Evolutionary conservation across 1,139 yeast species (phyloP).

Genomic region (Kluyveromyces marxianus): DNA sequence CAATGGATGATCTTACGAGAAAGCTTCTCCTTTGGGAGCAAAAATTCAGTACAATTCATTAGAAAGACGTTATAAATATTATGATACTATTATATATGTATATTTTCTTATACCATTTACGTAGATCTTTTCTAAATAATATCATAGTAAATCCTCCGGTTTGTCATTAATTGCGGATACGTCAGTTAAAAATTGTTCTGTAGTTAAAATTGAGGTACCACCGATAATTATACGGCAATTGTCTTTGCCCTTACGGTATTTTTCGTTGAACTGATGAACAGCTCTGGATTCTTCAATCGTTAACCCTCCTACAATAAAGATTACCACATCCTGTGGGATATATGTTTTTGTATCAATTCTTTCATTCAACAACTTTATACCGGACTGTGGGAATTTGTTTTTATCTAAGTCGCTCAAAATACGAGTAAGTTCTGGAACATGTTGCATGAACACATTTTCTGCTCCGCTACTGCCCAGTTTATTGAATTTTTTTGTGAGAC

Average conservation of each 20-base stretch:
- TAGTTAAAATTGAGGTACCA: constrained; percentile 62
- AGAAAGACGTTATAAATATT: not conserved
- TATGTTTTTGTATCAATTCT: constrained; percentile 26
- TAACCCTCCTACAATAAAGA: constrained; percentile 83
- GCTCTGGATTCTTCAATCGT: constrained; percentile 89
- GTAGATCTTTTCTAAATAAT: not conserved
- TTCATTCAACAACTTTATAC: constrained; percentile 44
- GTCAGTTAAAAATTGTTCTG: constrained; percentile 24
- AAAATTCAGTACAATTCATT: constrained; percentile 32
- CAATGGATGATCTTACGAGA: constrained; percentile 63
- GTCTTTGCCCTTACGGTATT: constrained; percentile 31
- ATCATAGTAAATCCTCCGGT: constrained; percentile 5
- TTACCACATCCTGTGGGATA: constrained; percentile 65
- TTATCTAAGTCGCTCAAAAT: constrained; percentile 43
- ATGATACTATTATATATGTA: no score
- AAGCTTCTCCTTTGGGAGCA: constrained; percentile 71
- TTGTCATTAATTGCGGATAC: constrained; percentile 3
- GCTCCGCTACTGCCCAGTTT: constrained; percentile 20
- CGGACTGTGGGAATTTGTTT: constrained; percentile 42
- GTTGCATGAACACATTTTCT: constrained; percentile 61
- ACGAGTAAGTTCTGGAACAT: constrained; percentile 63
- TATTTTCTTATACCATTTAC: no score
- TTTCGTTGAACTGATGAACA: constrained; percentile 59
- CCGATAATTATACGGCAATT: constrained; percentile 62
- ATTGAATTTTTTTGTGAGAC: constrained; percentile 29